A percentile compares a stretch with the other conserved stretches of the same genome.
phyloP scores from a whole-genome alignment of 805 yeast species.

The Saturnispora ahearnii region DNA sequence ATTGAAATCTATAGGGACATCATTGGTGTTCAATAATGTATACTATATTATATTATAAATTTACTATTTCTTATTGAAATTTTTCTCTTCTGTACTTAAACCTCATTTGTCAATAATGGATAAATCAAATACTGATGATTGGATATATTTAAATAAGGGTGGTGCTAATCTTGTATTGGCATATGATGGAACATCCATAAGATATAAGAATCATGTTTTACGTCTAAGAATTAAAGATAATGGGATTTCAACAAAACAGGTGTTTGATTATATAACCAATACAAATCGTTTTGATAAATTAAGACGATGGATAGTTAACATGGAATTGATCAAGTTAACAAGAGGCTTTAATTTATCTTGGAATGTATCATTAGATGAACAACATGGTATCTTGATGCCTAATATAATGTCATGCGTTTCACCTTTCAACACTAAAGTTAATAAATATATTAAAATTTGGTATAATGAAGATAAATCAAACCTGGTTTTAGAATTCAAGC shows the following conservation, averaged over 20 bases:
- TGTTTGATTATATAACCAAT: constrained; percentile 32
- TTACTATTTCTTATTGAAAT: neutral
- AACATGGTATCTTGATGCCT: constrained; percentile 22
- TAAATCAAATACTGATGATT: constrained; percentile 13
- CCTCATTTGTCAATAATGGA: neutral
- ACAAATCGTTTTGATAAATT: constrained; percentile 10
- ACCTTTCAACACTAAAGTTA: constrained; percentile 8
- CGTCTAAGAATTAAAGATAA: constrained; percentile 29
- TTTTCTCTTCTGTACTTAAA: neutral
- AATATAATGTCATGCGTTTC: constrained; percentile 14
- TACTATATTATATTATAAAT: neutral
- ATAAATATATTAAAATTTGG: constrained; percentile 21
- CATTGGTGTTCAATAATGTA: constrained; percentile 21
- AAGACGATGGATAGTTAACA: constrained; percentile 12
- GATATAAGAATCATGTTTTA: constrained; percentile 30
- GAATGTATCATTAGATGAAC: constrained; percentile 9
- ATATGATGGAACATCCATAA: constrained; percentile 30
- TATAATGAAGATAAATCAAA: constrained; percentile 8
- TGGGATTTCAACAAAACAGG: constrained; percentile 32
- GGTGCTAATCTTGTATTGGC: constrained; percentile 40
- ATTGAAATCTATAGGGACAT: constrained; percentile 63
- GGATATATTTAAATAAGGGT: constrained; percentile 40
- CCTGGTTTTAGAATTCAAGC: constrained; percentile 36
- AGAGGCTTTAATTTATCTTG: neutral
- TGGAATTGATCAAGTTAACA: neutral